Evolutionary conservation across 768 basidiomycete species (phyloP).

Genomic region (Tephrocybe sp.): DNA sequence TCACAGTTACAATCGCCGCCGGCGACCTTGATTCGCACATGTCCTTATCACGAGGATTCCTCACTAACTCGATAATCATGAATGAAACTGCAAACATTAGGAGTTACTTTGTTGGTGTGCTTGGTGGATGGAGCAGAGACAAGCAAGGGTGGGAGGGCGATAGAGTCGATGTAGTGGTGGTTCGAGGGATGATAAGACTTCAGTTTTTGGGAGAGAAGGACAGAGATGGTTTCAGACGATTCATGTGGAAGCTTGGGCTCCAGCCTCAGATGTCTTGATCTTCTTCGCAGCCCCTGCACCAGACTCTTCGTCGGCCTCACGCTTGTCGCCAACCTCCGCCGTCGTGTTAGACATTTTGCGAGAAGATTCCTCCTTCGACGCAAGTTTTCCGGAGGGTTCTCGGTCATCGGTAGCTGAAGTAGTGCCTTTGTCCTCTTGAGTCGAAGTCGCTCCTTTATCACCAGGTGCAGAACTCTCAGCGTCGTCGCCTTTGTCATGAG

Average conservation of each 20-base stretch:
- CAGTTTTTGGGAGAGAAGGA: constrained; percentile 22
- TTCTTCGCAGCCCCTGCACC: constrained; percentile 23
- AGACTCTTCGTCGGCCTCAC: constrained; percentile 7
- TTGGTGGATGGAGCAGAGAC: constrained; percentile 21
- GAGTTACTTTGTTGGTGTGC: constrained; percentile 34
- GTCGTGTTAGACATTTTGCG: constrained; percentile 13
- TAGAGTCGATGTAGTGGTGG: constrained; percentile 20
- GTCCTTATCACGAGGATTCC: constrained; percentile 28
- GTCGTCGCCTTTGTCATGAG: not conserved
- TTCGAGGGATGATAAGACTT: constrained; percentile 22
- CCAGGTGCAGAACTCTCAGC: not conserved
- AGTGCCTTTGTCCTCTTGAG: not conserved
- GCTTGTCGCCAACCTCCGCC: constrained; percentile 13
- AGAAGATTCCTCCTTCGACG: constrained; percentile 7
- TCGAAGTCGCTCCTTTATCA: not conserved
- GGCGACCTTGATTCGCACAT: constrained; percentile 37
- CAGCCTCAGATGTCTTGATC: constrained; percentile 13
- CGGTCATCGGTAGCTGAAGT: not conserved
- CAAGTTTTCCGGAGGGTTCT: not conserved
- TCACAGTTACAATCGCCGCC: constrained; percentile 32
- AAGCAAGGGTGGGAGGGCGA: constrained; percentile 26
- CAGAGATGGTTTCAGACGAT: constrained; percentile 19
- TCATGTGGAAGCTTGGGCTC: constrained; percentile 17
- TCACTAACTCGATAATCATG: constrained; percentile 28
- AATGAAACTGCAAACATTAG: constrained; percentile 30